Evolutionary conservation across 1,284 basidiomycete species (phyloP), one percentile per base, ranked within the genome.

Genomic region (Inonotus hispidus): DNA sequence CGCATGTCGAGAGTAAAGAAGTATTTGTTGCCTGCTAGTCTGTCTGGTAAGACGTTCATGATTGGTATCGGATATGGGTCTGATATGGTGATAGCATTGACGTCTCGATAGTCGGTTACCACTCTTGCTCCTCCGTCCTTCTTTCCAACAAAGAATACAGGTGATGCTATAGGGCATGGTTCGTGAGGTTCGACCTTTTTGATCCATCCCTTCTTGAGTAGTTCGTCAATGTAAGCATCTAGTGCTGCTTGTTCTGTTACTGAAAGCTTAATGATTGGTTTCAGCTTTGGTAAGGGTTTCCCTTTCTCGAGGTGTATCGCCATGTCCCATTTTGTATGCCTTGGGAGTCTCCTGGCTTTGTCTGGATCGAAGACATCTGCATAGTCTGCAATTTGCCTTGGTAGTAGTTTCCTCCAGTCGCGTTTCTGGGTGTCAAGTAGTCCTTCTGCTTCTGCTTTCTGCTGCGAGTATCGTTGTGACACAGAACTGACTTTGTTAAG

Each of bases 1-100:
- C 68, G 41, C 4, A 75, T 62, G 61, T 78, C 72, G 1, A 78
- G 58, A 55, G 75, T 75, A 5, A 71, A 73, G 64, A 75, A 79
- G 39, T 67, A 63, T 37, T 66, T 68, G n/a, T n/a, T n/a, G n/a
- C n/a, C n/a, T n/a, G n/a, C n/a, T 32, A 74, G 61, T 6, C 60
- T 63, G 61, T 71, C 65, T 13, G 73, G 61, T n/a, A 67, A 53
- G 19, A 71, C 69, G 38, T 56, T 38, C 19, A 71, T 71, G 7
- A 72, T 64, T 1, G 73, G 73, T 0, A 74, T 49, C 0, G 69
- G 68, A 39, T 66, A 66, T 38, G 37, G 37, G n/a, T n/a, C n/a
- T n/a, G n/a, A n/a, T n/a, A n/a, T n/a, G n/a, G n/a, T n/a, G n/a
- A n/a, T n/a, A n/a, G 14, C 27, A 63, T 75, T 75, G 29, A 74